Evolutionary conservation across 2,329 filamentous ascomycete species (phyloP).

Genomic region (Bipolaris gigantea): DNA sequence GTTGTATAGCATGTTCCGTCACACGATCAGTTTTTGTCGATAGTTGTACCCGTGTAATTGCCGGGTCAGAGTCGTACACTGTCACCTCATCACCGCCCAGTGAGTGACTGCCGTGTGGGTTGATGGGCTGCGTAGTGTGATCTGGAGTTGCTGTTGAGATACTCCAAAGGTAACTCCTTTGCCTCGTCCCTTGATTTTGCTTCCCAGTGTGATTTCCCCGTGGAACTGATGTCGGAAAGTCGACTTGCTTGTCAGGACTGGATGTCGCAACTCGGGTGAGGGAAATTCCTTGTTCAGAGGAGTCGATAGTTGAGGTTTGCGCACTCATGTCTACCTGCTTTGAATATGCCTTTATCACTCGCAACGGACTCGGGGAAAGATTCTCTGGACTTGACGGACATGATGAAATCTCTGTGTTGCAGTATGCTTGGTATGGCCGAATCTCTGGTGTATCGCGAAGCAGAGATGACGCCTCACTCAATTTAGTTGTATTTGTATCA

Average conservation of each 20-base stretch:
- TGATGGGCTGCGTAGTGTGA: slow-evolving; percentile 19
- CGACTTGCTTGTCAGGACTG: neutral
- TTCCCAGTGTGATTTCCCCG: slow-evolving; percentile 4
- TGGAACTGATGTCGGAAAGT: neutral
- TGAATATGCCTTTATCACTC: neutral
- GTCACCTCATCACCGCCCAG: slow-evolving; percentile 3
- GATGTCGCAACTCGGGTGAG: neutral
- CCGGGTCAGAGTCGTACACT: slow-evolving; percentile 19
- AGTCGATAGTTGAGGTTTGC: neutral
- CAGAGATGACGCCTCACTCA: slow-evolving; percentile 2
- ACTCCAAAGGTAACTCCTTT: neutral
- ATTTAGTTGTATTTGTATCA: neutral
- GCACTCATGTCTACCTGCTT: neutral
- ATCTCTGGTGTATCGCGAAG: neutral
- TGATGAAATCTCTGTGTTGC: slow-evolving; percentile 24
- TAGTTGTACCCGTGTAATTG: slow-evolving; percentile 22
- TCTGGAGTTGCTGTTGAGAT: slow-evolving; percentile 8
- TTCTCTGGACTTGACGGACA: slow-evolving; percentile 17
- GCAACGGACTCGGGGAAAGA: slow-evolving; percentile 12
- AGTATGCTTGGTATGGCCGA: slow-evolving; percentile 25
- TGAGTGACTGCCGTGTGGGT: slow-evolving; percentile 18
- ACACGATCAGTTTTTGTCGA: neutral
- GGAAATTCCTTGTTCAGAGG: neutral
- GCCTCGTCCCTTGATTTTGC: slow-evolving; percentile 1
- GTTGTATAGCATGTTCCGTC: neutral